Percentiles rank a stretch among this genome's conserved stretches.
phyloP scores from a whole-genome alignment of 805 yeast species.

The Candida boidinii region DNA sequence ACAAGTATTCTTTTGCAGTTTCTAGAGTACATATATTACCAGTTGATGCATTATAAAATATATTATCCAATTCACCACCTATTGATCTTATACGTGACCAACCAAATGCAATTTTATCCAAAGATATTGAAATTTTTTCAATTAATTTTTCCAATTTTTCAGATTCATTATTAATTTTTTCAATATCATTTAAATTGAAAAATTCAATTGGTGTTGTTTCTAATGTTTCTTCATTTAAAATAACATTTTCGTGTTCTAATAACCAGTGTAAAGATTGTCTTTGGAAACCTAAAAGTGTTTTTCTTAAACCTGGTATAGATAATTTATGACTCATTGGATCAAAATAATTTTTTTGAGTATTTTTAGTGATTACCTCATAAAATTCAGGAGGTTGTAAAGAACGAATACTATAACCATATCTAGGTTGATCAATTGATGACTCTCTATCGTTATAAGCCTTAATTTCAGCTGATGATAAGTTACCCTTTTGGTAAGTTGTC shows the following conservation, averaged over 20 bases:
- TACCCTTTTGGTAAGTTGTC: constrained; percentile 17
- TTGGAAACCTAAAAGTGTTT: constrained; percentile 34
- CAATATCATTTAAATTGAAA: constrained; percentile 15
- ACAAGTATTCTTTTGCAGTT: constrained; percentile 22
- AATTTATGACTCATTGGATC: constrained; percentile 4
- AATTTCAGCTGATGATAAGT: neutral
- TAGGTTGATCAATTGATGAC: too few relatives aligned
- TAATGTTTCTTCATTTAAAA: constrained; percentile 21
- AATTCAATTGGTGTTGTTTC: constrained; percentile 16
- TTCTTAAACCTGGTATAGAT: constrained; percentile 11
- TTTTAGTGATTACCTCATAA: constrained; percentile 40
- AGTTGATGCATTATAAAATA: constrained; percentile 44
- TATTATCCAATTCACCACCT: neutral
- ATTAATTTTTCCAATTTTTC: constrained; percentile 7
- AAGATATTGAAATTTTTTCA: constrained; percentile 16
- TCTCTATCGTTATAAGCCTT: too few relatives aligned
- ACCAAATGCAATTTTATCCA: constrained; percentile 43
- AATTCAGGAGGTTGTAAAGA: constrained; percentile 25
- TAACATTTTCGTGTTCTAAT: constrained; percentile 38
- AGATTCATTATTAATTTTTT: constrained; percentile 1
- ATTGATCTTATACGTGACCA: constrained; percentile 29
- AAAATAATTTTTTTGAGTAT: constrained; percentile 24
- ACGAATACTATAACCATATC: neutral
- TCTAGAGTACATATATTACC: constrained; percentile 33
- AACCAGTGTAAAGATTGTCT: constrained; percentile 50